phyloP scores from a whole-genome alignment of 768 basidiomycete species.

The Paxillus involutus region DNA sequence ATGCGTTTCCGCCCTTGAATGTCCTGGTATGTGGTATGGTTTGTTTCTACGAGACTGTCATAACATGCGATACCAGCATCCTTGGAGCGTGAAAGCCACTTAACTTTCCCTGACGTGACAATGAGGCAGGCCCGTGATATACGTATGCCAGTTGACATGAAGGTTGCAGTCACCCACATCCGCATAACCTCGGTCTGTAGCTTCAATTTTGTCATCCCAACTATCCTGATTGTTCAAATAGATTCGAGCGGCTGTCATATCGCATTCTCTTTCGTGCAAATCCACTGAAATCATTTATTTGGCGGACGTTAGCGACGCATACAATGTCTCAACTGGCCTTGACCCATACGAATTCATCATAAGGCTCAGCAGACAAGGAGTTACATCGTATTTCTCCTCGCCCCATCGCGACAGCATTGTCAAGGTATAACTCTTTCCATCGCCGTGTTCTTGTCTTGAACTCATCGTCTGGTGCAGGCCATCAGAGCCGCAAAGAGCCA shows the following conservation, averaged over 20 bases:
- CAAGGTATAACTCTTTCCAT: conserved; percentile 46
- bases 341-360: conserved; percentile 83
- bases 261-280: conserved; percentile 66
- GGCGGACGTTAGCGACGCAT: conserved; percentile 82
- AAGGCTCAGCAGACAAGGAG: conserved; percentile 66
- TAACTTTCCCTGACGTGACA: conserved; percentile 58
- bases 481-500: conserved; percentile 76
- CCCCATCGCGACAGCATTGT: conserved; percentile 67
- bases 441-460: background rate
- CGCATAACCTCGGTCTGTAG: conserved; percentile 70
- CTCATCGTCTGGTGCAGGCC: conserved; percentile 40
- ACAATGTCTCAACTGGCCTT: conserved; percentile 75
- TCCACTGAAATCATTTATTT: conserved; percentile 82
- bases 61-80: conserved; percentile 40
- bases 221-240: conserved; percentile 25
- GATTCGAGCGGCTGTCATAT: conserved; percentile 73
- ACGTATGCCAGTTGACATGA: conserved; percentile 69
- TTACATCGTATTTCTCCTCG: conserved; percentile 77
- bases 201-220: background rate
- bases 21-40: conserved; percentile 48
- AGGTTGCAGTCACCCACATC: conserved; percentile 68
- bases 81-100: conserved; percentile 59
- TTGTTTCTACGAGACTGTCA: background rate
- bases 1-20: conserved; percentile 45
- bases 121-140: conserved; percentile 66